phyloP scores from a whole-genome alignment of 768 basidiomycete genomes.

The Termitomyces sp. region DNA sequence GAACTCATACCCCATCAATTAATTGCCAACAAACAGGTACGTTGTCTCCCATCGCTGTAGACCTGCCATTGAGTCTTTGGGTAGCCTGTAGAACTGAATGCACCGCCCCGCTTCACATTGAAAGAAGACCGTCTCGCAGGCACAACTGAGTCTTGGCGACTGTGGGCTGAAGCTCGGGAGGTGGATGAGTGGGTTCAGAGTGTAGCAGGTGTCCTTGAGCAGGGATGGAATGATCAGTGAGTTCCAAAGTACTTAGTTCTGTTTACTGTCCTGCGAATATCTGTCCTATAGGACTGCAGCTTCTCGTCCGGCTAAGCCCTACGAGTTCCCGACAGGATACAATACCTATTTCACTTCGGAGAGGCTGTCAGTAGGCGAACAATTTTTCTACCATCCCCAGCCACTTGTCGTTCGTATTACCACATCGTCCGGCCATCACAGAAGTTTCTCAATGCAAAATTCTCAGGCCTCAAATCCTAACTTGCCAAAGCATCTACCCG shows the following conservation, averaged over 20 bases:
- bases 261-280: not conserved
- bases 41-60: constrained; percentile 7
- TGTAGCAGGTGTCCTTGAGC: constrained; percentile 79
- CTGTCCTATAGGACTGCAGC: constrained; percentile 46
- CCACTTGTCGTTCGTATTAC: constrained; percentile 41
- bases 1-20: constrained; percentile 84
- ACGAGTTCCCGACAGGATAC: constrained; percentile 96
- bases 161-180: constrained; percentile 76
- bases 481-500: constrained; percentile 70
- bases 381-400: constrained; percentile 75
- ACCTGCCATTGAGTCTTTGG: constrained; percentile 2
- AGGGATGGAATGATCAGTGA: constrained; percentile 87
- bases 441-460: not conserved
- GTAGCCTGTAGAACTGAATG: constrained; percentile 69
- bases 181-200: constrained; percentile 94
- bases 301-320: constrained; percentile 56
- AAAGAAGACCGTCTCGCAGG: constrained; percentile 69
- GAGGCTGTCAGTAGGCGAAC: constrained; percentile 81
- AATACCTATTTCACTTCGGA: constrained; percentile 79
- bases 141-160: constrained; percentile 78
- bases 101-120: constrained; percentile 59
- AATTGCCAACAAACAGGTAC: constrained; percentile 73
- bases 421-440: not conserved
- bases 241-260: constrained; percentile 17
- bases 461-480: constrained; percentile 52